Evolutionary conservation across 345 rosid species (phyloP), one percentile per base, ranked within the genome.

Genomic region (Conringia planisiliqua): DNA sequence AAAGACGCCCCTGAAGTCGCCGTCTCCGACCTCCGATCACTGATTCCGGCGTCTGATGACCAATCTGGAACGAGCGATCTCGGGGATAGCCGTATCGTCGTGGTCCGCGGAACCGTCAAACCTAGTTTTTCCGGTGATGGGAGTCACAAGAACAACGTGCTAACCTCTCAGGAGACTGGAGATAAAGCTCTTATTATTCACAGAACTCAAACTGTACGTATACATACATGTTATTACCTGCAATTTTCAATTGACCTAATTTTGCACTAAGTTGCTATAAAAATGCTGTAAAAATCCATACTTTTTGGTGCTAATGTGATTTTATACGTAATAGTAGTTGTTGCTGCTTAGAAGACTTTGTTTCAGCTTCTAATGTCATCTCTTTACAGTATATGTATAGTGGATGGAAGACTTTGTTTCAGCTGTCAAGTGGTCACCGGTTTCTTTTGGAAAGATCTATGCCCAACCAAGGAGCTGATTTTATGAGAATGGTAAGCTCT

Each of bases 371-470:
- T 50, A 22, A 57, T 30, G 29, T 17, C 16, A 38, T 35, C 30
- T 56, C 1, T 10, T 70, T 22, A 18, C 48, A 95, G 99, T 90
- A 87, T 73, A 71, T 92, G 80, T 92, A 92, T 81, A 86, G 88
- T 70, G 96, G 89, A 77, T 90, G 92, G 99, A 92, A 87, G 77
- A 93, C 93, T 27, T 70, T 95, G 56, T 83, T 89, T 61, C 90
- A 87, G 64, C 85, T 91, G 85, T 72, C 89, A 51, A 84, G 85
- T 71, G 91, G 87, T 77, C 40, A 86, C 57, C 84, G 88, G 13
- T 73, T 89, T 51, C 78, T 95, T 63, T 75, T 95, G 78, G 86
- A 89, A 20, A 87, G 87, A 83, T 83, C 97, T 58, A 75, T 85
- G 88, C 86, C 85, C 30, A 85, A 87, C 78, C 84, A 86, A 79